Percentiles rank a stretch among this genome's conserved stretches.
These are phyloP conservation scores for Microsporum canis DNA, from an alignment of 2,329 filamentous ascomycete species.

Conservation along the genomic window DNA sequence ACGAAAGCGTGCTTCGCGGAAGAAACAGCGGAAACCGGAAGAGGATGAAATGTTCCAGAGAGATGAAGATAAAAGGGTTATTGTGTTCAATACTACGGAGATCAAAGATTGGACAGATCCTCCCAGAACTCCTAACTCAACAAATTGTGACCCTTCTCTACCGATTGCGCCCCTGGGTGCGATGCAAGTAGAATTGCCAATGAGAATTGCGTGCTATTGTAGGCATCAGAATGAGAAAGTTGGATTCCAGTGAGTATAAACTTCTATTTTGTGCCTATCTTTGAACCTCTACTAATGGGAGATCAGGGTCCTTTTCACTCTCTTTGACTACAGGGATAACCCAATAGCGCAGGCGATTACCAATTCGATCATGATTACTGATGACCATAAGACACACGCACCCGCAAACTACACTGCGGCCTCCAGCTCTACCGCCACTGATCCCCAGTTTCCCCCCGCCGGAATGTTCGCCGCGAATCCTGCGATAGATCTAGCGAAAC, in stretches of 20 bases:
- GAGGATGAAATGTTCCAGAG: slow-evolving; percentile 80
- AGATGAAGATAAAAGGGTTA: slow-evolving; percentile 67
- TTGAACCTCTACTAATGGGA: slow-evolving; percentile 15
- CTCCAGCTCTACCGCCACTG: slow-evolving; percentile 26
- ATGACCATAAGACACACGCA: slow-evolving; percentile 85
- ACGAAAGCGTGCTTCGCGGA: slow-evolving; percentile 77
- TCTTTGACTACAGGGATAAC: slow-evolving; percentile 68
- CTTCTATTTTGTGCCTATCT: not conserved
- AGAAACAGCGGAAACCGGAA: slow-evolving; percentile 86
- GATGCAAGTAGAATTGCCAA: slow-evolving; percentile 71
- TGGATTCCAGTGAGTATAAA: slow-evolving; percentile 53
- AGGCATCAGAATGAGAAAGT: slow-evolving; percentile 88
- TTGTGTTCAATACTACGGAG: slow-evolving; percentile 85
- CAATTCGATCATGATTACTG: slow-evolving; percentile 88
- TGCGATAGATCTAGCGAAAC: slow-evolving; percentile 22
- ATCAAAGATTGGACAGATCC: slow-evolving; percentile 69
- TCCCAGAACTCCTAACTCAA: slow-evolving; percentile 42
- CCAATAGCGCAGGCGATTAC: slow-evolving; percentile 76
- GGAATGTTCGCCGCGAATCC: slow-evolving; percentile 33
- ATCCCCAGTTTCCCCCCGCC: slow-evolving; percentile 33
- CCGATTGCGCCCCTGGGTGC: slow-evolving; percentile 42
- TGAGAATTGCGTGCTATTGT: slow-evolving; percentile 96
- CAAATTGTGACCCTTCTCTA: slow-evolving; percentile 26
- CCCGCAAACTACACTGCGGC: slow-evolving; percentile 28
- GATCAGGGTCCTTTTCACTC: slow-evolving; percentile 70